Percentiles rank a stretch among this genome's conserved stretches.
phyloP scores from a whole-genome alignment of 2,329 filamentous ascomycete genomes.

The Elsinoe ampelina region DNA sequence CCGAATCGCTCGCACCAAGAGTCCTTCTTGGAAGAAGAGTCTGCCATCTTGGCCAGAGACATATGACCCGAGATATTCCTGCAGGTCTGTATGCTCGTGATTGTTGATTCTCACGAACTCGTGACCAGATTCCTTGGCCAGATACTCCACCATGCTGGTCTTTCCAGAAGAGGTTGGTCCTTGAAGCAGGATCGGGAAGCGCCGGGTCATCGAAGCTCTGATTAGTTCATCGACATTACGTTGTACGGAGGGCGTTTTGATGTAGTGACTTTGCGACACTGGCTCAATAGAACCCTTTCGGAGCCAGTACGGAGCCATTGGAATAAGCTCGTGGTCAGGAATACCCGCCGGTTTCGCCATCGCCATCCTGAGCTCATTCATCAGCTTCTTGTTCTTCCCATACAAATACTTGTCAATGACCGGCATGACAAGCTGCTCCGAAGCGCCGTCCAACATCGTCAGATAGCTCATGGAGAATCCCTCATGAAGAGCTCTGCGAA shows the following conservation, averaged over 20 bases:
- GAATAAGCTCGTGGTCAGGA: conserved; percentile 56
- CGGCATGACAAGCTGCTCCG: conserved; percentile 68
- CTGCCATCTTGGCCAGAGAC: conserved; percentile 77
- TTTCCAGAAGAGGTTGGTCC: conserved; percentile 96
- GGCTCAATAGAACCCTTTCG: conserved; percentile 60
- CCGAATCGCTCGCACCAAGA: conserved; percentile 83
- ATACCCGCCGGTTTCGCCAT: conserved; percentile 70
- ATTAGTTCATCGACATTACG: conserved; percentile 92
- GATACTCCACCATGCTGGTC: conserved; percentile 98
- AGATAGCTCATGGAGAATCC: conserved; percentile 98
- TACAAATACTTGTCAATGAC: conserved; percentile 75
- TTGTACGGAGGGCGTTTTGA: conserved; percentile 91
- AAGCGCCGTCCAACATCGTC: conserved; percentile 74
- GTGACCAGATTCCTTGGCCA: conserved; percentile 94
- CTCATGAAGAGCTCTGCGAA: conserved; percentile 81
- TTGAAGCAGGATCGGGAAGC: conserved; percentile 90
- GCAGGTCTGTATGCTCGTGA: conserved; percentile 95
- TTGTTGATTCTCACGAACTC: conserved; percentile 99
- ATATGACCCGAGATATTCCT: conserved; percentile 95
- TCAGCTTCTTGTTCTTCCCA: conserved; percentile 57
- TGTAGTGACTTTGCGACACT: conserved; percentile 77
- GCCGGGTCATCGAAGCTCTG: conserved; percentile 79
- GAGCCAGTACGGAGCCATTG: conserved; percentile 55
- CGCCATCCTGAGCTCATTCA: conserved; percentile 66
- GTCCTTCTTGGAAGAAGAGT: conserved; percentile 82